Conservation (phyloP, 352 stramenopile genomes). For the Aphanomyces stellatus region DNA sequence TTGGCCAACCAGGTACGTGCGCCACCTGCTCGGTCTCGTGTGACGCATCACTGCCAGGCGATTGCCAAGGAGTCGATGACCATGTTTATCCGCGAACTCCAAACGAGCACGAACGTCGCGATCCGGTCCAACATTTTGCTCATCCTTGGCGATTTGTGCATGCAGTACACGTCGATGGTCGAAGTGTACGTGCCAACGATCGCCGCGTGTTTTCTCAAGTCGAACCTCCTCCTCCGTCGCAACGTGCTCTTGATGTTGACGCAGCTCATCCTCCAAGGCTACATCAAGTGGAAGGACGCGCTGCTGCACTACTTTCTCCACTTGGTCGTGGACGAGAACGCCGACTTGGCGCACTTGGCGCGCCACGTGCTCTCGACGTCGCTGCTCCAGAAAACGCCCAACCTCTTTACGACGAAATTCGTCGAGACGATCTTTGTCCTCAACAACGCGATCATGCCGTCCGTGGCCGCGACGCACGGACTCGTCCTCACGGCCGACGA, state of each 20-base stretch:
- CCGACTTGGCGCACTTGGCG: constrained; percentile 88
- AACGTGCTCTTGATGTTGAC: constrained; percentile 94
- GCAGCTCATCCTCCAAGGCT: constrained; percentile 95
- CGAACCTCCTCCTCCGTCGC: constrained; percentile 83
- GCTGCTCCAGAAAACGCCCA: constrained; percentile 86
- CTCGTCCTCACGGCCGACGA: constrained; percentile 53
- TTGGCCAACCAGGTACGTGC: constrained; percentile 78
- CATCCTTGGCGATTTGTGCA: constrained; percentile 94
- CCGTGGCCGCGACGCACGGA: constrained; percentile 20
- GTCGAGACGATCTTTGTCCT: constrained; percentile 96
- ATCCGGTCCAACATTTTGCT: constrained; percentile 96
- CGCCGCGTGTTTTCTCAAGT: constrained; percentile 87
- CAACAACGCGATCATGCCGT: constrained; percentile 55
- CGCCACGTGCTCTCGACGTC: constrained; percentile 88
- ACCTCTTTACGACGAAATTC: constrained; percentile 95
- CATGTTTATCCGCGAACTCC: constrained; percentile 92
- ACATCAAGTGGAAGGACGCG: constrained; percentile 97
- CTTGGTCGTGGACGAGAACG: constrained; percentile 89
- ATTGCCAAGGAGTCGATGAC: constrained; percentile 92
- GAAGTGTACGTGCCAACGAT: constrained; percentile 95
- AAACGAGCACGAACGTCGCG: constrained; percentile 64
- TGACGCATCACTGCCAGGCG: constrained; percentile 16
- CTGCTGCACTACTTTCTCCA: constrained; percentile 94
- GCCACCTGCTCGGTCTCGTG: neutral
- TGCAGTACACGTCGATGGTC: constrained; percentile 94